phyloP scores from a whole-genome alignment of 345 rosid species.

The Combretum micranthum region DNA sequence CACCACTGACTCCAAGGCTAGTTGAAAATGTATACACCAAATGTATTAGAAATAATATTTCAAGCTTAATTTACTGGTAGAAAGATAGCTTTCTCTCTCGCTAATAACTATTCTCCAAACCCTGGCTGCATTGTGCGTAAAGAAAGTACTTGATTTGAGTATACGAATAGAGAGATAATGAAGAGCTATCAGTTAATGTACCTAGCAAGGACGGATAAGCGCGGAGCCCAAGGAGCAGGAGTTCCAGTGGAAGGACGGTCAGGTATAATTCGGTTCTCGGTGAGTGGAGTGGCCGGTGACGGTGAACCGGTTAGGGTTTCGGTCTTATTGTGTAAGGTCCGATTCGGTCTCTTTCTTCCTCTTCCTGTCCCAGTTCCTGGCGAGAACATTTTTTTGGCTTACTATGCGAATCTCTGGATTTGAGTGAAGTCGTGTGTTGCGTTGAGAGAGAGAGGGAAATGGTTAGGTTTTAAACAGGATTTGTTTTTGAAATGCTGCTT shows the following conservation, averaged over 20 bases:
- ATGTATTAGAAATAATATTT: too few species aligned
- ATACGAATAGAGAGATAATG: neutral
- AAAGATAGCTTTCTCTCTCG: too few species aligned
- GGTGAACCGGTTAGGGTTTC: slow-evolving; percentile 43
- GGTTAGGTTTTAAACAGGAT: slow-evolving; percentile 11
- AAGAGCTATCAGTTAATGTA: slow-evolving; percentile 4
- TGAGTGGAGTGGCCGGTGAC: slow-evolving; percentile 52
- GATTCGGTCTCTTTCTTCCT: slow-evolving; percentile 31
- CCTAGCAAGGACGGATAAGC: slow-evolving; percentile 89
- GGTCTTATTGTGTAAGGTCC: slow-evolving; percentile 33
- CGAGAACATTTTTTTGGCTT: slow-evolving; percentile 53
- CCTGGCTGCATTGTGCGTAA: neutral
- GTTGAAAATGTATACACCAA: too few species aligned
- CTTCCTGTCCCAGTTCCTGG: slow-evolving; percentile 29
- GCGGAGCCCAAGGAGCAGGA: slow-evolving; percentile 92
- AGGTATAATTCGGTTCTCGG: slow-evolving; percentile 36
- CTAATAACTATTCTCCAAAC: neutral
- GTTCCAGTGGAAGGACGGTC: slow-evolving; percentile 73
- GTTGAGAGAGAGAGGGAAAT: slow-evolving; percentile 4
- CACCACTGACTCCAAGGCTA: too few species aligned
- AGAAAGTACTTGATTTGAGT: neutral
- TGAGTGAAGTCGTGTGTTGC: too few species aligned
- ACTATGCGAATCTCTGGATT: neutral
- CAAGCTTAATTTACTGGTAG: too few species aligned
- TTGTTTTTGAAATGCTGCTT: neutral